Conservation (phyloP, 176 grass and related monocot species). For the Poa pratensis region DNA sequence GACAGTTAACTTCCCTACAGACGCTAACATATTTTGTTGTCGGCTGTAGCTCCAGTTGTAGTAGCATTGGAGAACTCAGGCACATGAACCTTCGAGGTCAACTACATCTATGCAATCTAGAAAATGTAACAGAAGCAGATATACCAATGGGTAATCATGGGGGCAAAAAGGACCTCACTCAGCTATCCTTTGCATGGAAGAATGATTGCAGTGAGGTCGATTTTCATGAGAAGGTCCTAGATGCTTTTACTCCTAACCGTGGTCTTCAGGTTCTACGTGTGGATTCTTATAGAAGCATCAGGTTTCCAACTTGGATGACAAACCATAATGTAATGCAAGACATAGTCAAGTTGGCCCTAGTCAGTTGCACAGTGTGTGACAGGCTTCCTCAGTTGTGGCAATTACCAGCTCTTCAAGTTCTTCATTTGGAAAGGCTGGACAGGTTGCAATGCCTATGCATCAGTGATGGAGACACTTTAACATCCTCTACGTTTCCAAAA, state of each 20-base stretch:
- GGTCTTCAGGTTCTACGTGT: neutral
- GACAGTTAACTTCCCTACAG: neutral
- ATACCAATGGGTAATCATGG: neutral
- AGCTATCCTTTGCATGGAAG: slow-evolving; percentile 14
- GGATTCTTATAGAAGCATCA: neutral
- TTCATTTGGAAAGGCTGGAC: slow-evolving; percentile 1
- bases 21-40: slow-evolving; percentile 23
- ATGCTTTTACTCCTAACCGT: slow-evolving; percentile 5
- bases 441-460: slow-evolving; percentile 11
- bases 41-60: neutral
- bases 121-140: slow-evolving; percentile 19
- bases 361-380: neutral
- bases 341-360: slow-evolving; percentile 13
- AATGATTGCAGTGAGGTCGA: no score
- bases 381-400: slow-evolving; percentile 18
- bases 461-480: neutral
- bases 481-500: no score
- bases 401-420: slow-evolving; percentile 8
- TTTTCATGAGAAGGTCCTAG: slow-evolving; percentile 17
- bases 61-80: neutral
- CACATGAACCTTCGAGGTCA: neutral
- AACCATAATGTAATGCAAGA: neutral
- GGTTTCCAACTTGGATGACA: no score
- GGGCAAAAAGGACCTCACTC: neutral
- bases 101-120: neutral